phyloP scores from a whole-genome alignment of 2,329 filamentous ascomycete genomes.

The Albifimbria verrucaria region DNA sequence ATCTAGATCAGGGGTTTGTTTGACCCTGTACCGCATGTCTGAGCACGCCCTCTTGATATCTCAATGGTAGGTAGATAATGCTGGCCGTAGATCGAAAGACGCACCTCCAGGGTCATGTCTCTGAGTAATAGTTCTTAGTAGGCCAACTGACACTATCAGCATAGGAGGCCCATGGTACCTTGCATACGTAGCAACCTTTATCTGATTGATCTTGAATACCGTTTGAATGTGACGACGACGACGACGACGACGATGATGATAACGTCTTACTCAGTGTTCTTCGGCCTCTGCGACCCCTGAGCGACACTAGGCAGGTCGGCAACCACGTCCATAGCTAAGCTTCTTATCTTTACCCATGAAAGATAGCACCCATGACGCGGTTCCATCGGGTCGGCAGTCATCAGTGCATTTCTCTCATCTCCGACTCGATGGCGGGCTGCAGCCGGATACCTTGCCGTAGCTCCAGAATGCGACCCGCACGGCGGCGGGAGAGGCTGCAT shows the following conservation, averaged over 20 bases:
- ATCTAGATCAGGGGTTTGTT: too few relatives aligned
- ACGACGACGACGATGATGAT: not conserved
- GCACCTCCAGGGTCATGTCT: not conserved
- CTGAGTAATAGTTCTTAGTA: not conserved
- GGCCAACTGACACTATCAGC: not conserved
- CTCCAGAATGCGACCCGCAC: not conserved
- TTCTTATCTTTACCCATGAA: too few relatives aligned
- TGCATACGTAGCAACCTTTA: not conserved
- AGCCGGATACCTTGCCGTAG: not conserved
- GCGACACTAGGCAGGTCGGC: too few relatives aligned
- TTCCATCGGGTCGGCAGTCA: not conserved
- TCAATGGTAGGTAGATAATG: too few relatives aligned
- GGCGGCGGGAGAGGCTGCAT: not conserved
- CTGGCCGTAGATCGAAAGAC: too few relatives aligned
- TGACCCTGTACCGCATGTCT: too few relatives aligned
- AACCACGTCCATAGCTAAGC: too few relatives aligned
- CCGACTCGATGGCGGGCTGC: not conserved
- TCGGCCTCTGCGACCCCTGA: too few relatives aligned
- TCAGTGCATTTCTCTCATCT: not conserved
- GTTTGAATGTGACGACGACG: too few relatives aligned
- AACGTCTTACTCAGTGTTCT: not conserved
- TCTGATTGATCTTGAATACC: not conserved
- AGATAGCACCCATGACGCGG: not conserved
- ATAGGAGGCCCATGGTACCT: not conserved
- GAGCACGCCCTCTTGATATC: too few relatives aligned